Percentiles rank a stretch among this genome's conserved stretches.
Evolutionary conservation across 768 basidiomycete species (phyloP).

Genomic region (Tricholoma bakamatsutake): DNA sequence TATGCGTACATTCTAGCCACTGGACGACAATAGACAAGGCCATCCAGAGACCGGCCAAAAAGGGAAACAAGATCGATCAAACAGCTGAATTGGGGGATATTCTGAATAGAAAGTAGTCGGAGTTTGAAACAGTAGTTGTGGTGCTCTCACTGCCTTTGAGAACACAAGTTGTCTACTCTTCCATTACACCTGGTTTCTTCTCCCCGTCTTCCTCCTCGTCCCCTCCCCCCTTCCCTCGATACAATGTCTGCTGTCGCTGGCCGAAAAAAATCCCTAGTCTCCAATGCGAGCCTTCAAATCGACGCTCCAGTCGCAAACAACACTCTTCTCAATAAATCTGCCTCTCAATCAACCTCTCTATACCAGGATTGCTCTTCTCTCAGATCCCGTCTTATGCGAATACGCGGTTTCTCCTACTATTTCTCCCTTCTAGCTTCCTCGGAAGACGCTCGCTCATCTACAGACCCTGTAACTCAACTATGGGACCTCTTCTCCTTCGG

Average conservation of each 20-base stretch:
- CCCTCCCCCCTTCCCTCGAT: slow-evolving; percentile 18
- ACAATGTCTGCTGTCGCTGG: slow-evolving; percentile 52
- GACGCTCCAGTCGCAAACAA: slow-evolving; percentile 74
- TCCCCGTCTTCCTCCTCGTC: slow-evolving; percentile 15
- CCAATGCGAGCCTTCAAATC: slow-evolving; percentile 57
- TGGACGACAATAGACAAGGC: slow-evolving; percentile 1
- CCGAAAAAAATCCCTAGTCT: slow-evolving; percentile 77
- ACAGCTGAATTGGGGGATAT: slow-evolving; percentile 9
- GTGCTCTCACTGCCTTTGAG: slow-evolving; percentile 15
- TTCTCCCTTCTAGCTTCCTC: slow-evolving; percentile 53
- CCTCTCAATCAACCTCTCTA: slow-evolving; percentile 82
- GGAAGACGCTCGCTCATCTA: slow-evolving; percentile 63
- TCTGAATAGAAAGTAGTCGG: slow-evolving; percentile 18
- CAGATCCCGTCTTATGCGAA: slow-evolving; percentile 69
- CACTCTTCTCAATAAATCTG: slow-evolving; percentile 87
- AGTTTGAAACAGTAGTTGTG: slow-evolving; percentile 16
- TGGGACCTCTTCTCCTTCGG: slow-evolving; percentile 94
- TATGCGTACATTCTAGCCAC: too few relatives aligned
- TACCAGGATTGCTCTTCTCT: slow-evolving; percentile 88
- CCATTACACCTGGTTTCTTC: slow-evolving; percentile 9
- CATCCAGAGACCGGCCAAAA: background rate
- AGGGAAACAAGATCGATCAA: slow-evolving; percentile 1
- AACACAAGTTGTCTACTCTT: background rate
- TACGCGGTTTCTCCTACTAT: slow-evolving; percentile 67
- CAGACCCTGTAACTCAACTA: slow-evolving; percentile 90